Conservation (phyloP, 2,329 filamentous ascomycete species). For the Fusarium subglutinans region DNA sequence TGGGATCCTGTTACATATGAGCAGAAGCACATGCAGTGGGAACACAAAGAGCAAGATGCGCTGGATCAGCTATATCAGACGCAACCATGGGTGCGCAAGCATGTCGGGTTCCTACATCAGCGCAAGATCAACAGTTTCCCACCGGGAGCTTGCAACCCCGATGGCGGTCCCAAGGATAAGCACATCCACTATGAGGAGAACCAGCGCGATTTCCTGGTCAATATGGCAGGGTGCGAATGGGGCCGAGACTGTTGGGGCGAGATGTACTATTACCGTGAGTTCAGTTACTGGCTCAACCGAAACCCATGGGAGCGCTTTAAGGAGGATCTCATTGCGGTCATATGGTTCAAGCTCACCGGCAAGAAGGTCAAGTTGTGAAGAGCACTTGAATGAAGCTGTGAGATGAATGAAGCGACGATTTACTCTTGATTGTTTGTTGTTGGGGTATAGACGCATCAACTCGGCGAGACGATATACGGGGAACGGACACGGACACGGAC, state of each 20-base stretch:
- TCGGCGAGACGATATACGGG: conserved; percentile 23
- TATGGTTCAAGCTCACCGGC: conserved; percentile 72
- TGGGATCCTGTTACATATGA: conserved; percentile 99
- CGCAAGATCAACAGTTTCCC: conserved; percentile 96
- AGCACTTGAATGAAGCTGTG: not conserved
- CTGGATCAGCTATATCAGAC: conserved; percentile 90
- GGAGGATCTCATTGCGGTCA: conserved; percentile 68
- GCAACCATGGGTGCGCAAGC: conserved; percentile 91
- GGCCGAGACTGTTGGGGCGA: conserved; percentile 97
- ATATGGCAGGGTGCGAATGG: conserved; percentile 98
- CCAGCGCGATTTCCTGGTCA: conserved; percentile 92
- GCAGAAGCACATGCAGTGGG: conserved; percentile 99
- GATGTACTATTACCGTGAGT: conserved; percentile 93
- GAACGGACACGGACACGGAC: conserved; percentile 21
- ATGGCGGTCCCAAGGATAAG: conserved; percentile 70
- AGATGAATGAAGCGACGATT: not conserved
- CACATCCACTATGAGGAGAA: conserved; percentile 85
- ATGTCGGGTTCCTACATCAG: conserved; percentile 89
- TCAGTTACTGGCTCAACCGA: conserved; percentile 90
- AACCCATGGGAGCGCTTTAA: conserved; percentile 81
- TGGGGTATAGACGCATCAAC: conserved; percentile 15
- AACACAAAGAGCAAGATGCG: conserved; percentile 97
- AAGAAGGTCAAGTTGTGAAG: conserved; percentile 65
- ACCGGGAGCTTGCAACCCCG: conserved; percentile 84
- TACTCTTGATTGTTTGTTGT: not conserved